Conservation (phyloP, 495 filamentous ascomycete species). For the Neurospora sp. region DNA sequence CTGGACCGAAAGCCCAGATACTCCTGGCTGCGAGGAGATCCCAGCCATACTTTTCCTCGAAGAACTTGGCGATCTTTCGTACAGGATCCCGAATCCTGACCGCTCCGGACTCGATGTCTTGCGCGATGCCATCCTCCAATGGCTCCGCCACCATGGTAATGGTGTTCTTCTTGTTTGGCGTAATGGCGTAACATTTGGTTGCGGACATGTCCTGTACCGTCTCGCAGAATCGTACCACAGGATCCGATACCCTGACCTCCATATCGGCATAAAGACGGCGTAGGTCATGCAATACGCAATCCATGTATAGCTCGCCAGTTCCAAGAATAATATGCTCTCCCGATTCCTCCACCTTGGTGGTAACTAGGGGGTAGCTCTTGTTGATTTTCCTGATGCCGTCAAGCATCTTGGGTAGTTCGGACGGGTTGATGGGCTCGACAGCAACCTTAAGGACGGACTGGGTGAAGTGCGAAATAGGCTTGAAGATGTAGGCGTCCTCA, state of each 20-base stretch:
- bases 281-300: conserved; percentile 93
- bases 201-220: conserved; percentile 96
- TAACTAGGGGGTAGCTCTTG: conserved; percentile 91
- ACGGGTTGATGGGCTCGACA: conserved; percentile 95
- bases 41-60: conserved; percentile 96
- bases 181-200: conserved; percentile 95
- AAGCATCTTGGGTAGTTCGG: conserved; percentile 97
- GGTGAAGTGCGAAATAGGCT: conserved; percentile 85
- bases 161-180: conserved; percentile 98
- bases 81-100: conserved; percentile 91
- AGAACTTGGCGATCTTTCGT: conserved; percentile 88
- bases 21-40: conserved; percentile 87
- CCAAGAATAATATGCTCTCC: conserved; percentile 93
- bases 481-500: conserved; percentile 91
- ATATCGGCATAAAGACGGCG: conserved; percentile 93
- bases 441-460: conserved; percentile 97
- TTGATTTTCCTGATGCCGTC: conserved; percentile 94
- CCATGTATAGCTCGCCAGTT: conserved; percentile 97
- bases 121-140: conserved; percentile 84
- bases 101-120: conserved; percentile 84
- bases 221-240: conserved; percentile 94
- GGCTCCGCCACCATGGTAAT: conserved; percentile 98
- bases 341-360: conserved; percentile 97
- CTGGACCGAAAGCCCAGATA: conserved; percentile 98
- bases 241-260: conserved; percentile 97